These are phyloP conservation scores for Reutealis trisperma DNA, from an alignment of 345 rosid genomes.

Conservation along the genomic window DNA sequence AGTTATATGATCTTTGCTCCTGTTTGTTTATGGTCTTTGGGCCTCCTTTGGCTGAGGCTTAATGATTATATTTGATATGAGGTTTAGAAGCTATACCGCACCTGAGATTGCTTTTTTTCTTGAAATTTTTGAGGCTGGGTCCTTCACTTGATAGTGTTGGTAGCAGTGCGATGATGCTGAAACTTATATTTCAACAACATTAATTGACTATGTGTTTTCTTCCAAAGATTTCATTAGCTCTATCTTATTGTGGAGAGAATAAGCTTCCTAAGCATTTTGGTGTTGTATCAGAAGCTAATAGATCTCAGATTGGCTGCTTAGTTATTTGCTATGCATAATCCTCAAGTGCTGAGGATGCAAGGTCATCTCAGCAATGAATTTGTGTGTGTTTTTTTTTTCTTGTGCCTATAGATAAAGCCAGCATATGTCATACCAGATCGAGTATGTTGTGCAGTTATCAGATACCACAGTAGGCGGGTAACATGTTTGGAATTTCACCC, in stretches of 20 bases:
- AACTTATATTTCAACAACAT: background rate
- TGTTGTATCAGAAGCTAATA: background rate
- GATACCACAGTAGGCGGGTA: constrained; percentile 93
- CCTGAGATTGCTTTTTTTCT: background rate
- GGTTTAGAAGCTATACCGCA: background rate
- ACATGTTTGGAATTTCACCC: constrained; percentile 98
- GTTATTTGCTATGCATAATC: background rate
- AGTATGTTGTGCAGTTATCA: constrained; percentile 82
- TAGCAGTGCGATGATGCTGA: background rate
- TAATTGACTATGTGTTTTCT: background rate
- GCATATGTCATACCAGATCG: constrained; percentile 74
- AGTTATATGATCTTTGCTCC: background rate
- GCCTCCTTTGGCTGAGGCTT: background rate
- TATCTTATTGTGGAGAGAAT: background rate
- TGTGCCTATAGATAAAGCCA: constrained; percentile 59
- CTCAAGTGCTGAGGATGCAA: background rate
- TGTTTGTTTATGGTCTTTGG: background rate
- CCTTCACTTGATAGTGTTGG: background rate
- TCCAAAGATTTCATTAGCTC: background rate
- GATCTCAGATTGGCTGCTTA: background rate
- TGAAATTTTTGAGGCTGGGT: background rate
- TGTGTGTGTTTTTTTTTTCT: background rate
- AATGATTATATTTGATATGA: background rate
- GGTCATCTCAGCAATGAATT: no score
- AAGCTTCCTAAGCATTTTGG: background rate